Evolutionary conservation across 78 protist species (phyloP).

Genomic region (Planoprotostelium fungivorum): DNA sequence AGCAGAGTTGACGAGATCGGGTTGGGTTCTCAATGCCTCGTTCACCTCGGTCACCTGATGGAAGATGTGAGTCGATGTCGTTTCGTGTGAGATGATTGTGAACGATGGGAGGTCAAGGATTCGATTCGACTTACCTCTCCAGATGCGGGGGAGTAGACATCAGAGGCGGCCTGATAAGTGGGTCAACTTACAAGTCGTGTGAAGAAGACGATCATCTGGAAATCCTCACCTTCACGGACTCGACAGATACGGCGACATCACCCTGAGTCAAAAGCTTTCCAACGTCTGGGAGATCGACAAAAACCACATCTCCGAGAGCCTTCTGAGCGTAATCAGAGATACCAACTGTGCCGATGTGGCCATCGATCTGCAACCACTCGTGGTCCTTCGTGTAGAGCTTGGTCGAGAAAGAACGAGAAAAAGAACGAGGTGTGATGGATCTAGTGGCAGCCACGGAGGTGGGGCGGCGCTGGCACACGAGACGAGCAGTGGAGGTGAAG

Average conservation of each 20-base stretch:
- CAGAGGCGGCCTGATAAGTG: constrained; percentile 51
- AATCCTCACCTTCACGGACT: background rate
- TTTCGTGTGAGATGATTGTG: background rate
- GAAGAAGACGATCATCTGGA: background rate
- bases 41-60: constrained; percentile 11
- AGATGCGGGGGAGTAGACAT: constrained; percentile 47
- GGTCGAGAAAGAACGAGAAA: background rate
- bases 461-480: no score
- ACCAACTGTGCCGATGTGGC: constrained; percentile 27
- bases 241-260: background rate
- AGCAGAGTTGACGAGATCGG: constrained; percentile 21
- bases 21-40: background rate
- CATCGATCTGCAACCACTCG: constrained; percentile 33
- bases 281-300: constrained; percentile 24
- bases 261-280: background rate
- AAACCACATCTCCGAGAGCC: constrained; percentile 58
- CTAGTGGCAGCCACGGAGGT: no score
- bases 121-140: background rate
- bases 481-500: no score
- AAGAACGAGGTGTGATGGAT: no score
- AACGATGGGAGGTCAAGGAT: background rate
- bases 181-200: no score
- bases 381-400: constrained; percentile 25
- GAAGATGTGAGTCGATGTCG: background rate
- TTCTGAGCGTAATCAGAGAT: constrained; percentile 28